These are phyloP conservation scores for Suillus clintonianus DNA, from an alignment of 768 basidiomycete species.

Conservation along the genomic window DNA sequence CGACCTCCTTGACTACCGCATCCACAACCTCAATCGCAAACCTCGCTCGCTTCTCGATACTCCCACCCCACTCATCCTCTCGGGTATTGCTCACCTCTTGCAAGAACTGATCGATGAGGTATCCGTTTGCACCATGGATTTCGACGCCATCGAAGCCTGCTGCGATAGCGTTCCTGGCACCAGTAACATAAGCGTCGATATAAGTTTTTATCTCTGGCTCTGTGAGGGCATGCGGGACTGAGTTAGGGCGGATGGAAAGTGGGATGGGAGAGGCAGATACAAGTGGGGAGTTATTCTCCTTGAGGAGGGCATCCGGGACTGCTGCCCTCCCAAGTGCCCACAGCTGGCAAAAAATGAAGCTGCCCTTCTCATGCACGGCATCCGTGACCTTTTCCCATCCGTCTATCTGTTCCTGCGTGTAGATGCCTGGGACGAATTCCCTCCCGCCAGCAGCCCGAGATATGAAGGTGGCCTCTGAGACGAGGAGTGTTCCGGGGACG, in stretches of 20 bases:
- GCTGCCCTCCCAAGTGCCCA: conserved; percentile 51
- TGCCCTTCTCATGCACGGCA: conserved; percentile 44
- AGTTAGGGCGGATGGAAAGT: conserved; percentile 7
- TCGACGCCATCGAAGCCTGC: conserved; percentile 69
- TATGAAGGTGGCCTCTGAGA: conserved; percentile 49
- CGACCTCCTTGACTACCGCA: conserved; percentile 43
- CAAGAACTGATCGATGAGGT: conserved; percentile 44
- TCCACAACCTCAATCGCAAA: conserved; percentile 50
- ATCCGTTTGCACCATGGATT: conserved; percentile 34
- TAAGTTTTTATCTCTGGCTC: conserved; percentile 47
- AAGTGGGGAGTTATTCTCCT: conserved; percentile 18
- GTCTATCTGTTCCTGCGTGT: conserved; percentile 47
- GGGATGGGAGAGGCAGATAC: conserved; percentile 28
- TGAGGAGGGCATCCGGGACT: conserved; percentile 13
- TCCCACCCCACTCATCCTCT: conserved; percentile 53
- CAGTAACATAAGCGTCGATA: conserved; percentile 42
- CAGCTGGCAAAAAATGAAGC: conserved; percentile 46
- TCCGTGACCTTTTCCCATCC: conserved; percentile 55
- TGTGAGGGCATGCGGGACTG: conserved; percentile 42
- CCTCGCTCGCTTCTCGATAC: conserved; percentile 46
- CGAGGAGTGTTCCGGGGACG: conserved; percentile 41
- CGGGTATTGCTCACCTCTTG: conserved; percentile 41
- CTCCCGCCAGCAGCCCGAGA: conserved; percentile 29
- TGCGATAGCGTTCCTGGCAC: conserved; percentile 52
- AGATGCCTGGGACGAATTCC: conserved; percentile 49